Base-by-base conservation (phyloP, 129 eudicot genomes). In the Logfia minima region DNA sequence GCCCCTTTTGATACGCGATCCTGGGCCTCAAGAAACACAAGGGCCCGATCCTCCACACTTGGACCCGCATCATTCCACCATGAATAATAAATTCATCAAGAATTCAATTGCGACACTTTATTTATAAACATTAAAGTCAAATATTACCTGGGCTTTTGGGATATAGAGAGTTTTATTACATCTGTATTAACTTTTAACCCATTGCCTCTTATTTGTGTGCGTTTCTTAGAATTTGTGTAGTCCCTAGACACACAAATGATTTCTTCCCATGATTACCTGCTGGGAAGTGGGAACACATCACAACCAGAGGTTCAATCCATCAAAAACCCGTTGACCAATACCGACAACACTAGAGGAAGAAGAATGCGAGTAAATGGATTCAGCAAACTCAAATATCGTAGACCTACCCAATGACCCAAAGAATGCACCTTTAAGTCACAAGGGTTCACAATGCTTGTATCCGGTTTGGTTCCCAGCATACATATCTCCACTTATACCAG, bases 361-460 rank as follows among this genome's bases (percentile, higher is more conserved):
- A 83, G 94, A 90, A 51, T 84, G 83, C 14, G 98, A 92, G 83
- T 90, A 92, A 5, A 90, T 92, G 92, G 96, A 85, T 52, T 90
- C 96, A 10, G 82, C 92, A 60, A 90, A 90, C 83, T 89, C 93
- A 41, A 88, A 73, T 28, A 90, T 84, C 1, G 71, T 31, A 8
- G 90, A 89, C 69, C 75, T 62, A 18, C 39, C 70, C 4, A 4
- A 39, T 48, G 82, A 78, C 68, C 68, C 72, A 62, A 21, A 71
- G 66, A 75, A 58, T 1, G 43, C 76, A 26, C 82, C 77, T 64
- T 79, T 85, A 58, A 79, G 80, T 7, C 85, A 82, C 17, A 93
- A 92, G 16, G 72, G 70, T 35, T 61, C 91, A 24, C 92, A 83
- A 31, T 84, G 75, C 71, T 28, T 83, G 32, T 88, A 86, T 77